Evolutionary conservation across 306 rosid species (phyloP).

Genomic region (Quercus aquifolioides): DNA sequence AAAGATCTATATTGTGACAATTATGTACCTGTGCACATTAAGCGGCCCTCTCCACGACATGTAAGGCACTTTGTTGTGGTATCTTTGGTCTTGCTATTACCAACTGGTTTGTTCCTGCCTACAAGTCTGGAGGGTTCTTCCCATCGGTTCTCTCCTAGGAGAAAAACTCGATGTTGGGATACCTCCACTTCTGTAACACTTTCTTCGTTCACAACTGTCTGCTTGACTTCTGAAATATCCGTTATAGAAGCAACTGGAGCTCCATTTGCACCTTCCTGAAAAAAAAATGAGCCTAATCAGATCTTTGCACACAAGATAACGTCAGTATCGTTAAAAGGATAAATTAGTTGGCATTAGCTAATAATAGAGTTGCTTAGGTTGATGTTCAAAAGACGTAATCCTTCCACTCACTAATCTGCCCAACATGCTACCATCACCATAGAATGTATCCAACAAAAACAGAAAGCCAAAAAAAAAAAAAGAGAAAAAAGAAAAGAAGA

Average conservation of each 20-base stretch:
- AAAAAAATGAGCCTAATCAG: neutral
- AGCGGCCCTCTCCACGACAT: conserved; percentile 86
- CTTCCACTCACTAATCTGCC: neutral
- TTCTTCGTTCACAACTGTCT: conserved; percentile 35
- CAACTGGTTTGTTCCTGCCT: conserved; percentile 22
- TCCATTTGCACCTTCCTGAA: conserved; percentile 70
- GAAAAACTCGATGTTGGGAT: conserved; percentile 66
- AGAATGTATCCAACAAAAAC: neutral
- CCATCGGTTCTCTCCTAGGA: conserved; percentile 93
- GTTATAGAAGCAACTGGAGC: conserved; percentile 51
- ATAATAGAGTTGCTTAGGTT: neutral
- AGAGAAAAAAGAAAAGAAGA: neutral
- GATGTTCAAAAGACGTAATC: neutral
- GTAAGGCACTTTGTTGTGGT: conserved; percentile 53
- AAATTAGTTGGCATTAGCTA: neutral
- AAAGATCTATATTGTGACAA: neutral
- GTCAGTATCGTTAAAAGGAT: neutral
- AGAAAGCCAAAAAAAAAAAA: no score
- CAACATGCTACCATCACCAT: neutral
- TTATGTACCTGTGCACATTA: conserved; percentile 74
- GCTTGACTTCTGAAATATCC: conserved; percentile 54
- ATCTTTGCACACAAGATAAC: neutral
- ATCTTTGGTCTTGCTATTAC: conserved; percentile 34
- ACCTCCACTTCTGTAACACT: conserved; percentile 33
- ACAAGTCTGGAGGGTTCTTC: conserved; percentile 86